phyloP scores from a whole-genome alignment of 2,329 filamentous ascomycete species.

The Rhytidhysteron rufulum region DNA sequence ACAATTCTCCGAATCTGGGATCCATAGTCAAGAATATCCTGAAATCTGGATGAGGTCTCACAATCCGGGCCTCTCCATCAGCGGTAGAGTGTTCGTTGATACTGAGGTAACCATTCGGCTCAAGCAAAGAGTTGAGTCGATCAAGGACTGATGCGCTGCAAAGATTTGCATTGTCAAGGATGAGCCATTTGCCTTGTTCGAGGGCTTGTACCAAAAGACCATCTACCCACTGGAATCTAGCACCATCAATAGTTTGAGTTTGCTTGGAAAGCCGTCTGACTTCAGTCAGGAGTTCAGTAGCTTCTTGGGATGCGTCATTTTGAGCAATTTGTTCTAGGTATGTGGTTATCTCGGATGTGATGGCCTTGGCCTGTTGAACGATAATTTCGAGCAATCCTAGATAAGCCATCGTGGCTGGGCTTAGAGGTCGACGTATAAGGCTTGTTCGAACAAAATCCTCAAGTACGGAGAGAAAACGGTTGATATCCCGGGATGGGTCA shows the following conservation, averaged over 20 bases:
- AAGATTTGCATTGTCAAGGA: slow-evolving; percentile 95
- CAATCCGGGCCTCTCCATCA: slow-evolving; percentile 74
- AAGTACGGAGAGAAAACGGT: slow-evolving; percentile 55
- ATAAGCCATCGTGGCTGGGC: neutral
- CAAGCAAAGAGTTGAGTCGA: slow-evolving; percentile 87
- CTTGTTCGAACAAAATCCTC: slow-evolving; percentile 47
- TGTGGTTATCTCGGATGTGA: slow-evolving; percentile 5
- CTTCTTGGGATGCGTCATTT: slow-evolving; percentile 9
- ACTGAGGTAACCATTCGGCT: slow-evolving; percentile 80
- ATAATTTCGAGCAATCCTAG: slow-evolving; percentile 7
- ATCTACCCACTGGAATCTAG: slow-evolving; percentile 94
- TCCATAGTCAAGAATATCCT: slow-evolving; percentile 93
- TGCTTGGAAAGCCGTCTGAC: slow-evolving; percentile 50
- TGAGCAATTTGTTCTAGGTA: slow-evolving; percentile 13
- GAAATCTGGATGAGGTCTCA: slow-evolving; percentile 81
- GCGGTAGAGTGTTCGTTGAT: slow-evolving; percentile 89
- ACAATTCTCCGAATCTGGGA: slow-evolving; percentile 86
- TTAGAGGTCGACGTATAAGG: slow-evolving; percentile 9
- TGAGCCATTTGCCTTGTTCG: slow-evolving; percentile 82
- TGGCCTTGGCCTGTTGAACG: neutral
- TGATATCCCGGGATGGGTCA: slow-evolving; percentile 71
- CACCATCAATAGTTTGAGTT: slow-evolving; percentile 61
- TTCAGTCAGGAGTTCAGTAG: slow-evolving; percentile 41
- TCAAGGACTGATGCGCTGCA: slow-evolving; percentile 95
- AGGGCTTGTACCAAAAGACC: slow-evolving; percentile 86